Conservation (phyloP, 495 filamentous ascomycete species). For the Podospora didyma region DNA sequence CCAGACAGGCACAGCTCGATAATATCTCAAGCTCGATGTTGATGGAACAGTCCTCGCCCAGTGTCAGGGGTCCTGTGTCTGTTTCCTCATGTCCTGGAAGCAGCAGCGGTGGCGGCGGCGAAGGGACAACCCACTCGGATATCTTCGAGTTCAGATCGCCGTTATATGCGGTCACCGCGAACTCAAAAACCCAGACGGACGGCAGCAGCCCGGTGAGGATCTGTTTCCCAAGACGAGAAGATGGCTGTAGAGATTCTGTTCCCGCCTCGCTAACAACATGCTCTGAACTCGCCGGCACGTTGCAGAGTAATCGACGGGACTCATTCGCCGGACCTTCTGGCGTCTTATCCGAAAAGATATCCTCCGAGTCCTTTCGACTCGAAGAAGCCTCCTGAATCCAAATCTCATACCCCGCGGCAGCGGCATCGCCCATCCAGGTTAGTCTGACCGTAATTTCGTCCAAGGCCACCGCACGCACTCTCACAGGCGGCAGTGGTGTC, state of each 20-base stretch:
- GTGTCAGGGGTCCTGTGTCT: background rate
- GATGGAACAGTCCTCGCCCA: slow-evolving; percentile 2
- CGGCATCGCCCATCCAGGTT: background rate
- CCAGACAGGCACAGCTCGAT: no score
- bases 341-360: background rate
- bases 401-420: background rate
- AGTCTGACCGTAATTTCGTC: slow-evolving; percentile 4
- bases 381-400: background rate
- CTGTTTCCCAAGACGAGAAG: background rate
- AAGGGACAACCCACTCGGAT: slow-evolving; percentile 13
- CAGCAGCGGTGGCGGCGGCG: background rate
- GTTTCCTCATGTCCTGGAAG: no score
- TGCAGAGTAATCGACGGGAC: background rate
- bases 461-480: background rate
- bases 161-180: slow-evolving; percentile 18
- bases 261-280: background rate
- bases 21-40: slow-evolving; percentile 3
- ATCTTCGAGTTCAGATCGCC: slow-evolving; percentile 6
- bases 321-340: background rate
- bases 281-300: background rate
- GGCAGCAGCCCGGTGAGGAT: background rate
- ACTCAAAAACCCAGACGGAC: slow-evolving; percentile 13
- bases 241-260: background rate
- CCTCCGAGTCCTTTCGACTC: background rate
- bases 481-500: background rate